phyloP scores from a whole-genome alignment of 2,329 filamentous ascomycete genomes.

The Beauveria medogensis region DNA sequence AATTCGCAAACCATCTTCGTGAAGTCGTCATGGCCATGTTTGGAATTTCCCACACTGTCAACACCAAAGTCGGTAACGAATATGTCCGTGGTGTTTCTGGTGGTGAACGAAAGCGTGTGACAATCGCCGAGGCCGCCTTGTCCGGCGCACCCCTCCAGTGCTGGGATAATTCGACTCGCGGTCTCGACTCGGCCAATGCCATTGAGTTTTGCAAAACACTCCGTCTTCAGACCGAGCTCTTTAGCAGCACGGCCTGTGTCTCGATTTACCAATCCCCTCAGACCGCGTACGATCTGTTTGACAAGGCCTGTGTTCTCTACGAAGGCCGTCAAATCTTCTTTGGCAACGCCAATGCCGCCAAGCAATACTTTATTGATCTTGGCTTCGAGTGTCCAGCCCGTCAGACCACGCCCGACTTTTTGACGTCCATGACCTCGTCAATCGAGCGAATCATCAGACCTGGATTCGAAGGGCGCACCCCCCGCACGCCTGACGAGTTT shows the following conservation, averaged over 20 bases:
- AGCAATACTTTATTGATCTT: slow-evolving; percentile 57
- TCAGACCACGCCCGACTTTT: slow-evolving; percentile 63
- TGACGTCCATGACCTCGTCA: slow-evolving; percentile 60
- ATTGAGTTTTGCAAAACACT: slow-evolving; percentile 68
- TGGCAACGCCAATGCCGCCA: slow-evolving; percentile 51
- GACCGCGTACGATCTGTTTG: slow-evolving; percentile 55
- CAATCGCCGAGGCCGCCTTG: slow-evolving; percentile 53
- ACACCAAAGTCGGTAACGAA: slow-evolving; percentile 68
- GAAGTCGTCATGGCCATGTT: slow-evolving; percentile 31
- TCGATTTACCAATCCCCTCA: slow-evolving; percentile 68
- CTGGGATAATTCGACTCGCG: slow-evolving; percentile 67
- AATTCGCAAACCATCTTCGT: slow-evolving; percentile 51
- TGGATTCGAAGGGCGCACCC: slow-evolving; percentile 48
- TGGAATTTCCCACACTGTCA: slow-evolving; percentile 48
- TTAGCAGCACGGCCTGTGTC: slow-evolving; percentile 56
- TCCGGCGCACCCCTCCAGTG: slow-evolving; percentile 53
- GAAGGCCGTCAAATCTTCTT: slow-evolving; percentile 57
- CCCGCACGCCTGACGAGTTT: slow-evolving; percentile 55
- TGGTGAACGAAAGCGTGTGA: slow-evolving; percentile 63
- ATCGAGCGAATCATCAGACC: slow-evolving; percentile 46
- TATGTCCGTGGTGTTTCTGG: slow-evolving; percentile 67
- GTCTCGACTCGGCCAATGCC: slow-evolving; percentile 67
- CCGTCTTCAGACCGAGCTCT: slow-evolving; percentile 58
- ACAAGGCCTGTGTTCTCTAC: slow-evolving; percentile 51
- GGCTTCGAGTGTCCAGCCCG: slow-evolving; percentile 60